Evolutionary conservation across 768 basidiomycete genomes (phyloP).

Genomic region (Suillus brevipes): DNA sequence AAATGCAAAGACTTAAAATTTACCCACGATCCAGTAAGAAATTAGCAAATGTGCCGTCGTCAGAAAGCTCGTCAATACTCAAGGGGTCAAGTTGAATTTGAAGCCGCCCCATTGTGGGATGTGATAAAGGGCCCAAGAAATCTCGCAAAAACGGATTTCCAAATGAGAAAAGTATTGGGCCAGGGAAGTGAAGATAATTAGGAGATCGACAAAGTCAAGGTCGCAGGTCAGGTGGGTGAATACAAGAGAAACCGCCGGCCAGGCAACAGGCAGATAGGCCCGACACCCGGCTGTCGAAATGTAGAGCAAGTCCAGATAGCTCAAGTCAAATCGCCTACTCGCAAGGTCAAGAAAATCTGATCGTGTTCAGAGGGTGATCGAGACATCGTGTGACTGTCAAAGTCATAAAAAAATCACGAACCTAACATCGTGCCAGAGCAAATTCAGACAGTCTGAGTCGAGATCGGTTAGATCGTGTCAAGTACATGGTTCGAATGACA

Average conservation of each 20-base stretch:
- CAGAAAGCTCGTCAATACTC: not conserved
- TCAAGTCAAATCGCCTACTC: too few relatives aligned
- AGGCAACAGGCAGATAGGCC: too few relatives aligned
- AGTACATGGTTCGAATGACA: not conserved
- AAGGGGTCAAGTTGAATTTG: not conserved
- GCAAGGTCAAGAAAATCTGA: too few relatives aligned
- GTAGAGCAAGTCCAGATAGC: too few relatives aligned
- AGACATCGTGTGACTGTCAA: not conserved
- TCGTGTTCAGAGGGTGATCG: not conserved
- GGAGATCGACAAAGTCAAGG: not conserved
- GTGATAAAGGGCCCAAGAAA: not conserved
- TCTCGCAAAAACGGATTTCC: too few relatives aligned
- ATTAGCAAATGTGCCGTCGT: not conserved
- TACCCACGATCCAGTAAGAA: not conserved
- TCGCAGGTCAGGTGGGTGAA: not conserved
- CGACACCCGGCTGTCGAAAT: too few relatives aligned
- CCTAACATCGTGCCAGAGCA: not conserved
- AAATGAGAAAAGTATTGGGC: not conserved
- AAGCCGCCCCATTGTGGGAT: not conserved
- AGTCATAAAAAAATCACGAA: not conserved
- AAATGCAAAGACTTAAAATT: not conserved
- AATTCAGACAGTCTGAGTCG: not conserved
- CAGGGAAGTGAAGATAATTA: not conserved
- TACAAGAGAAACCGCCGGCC: too few relatives aligned
- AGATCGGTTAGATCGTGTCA: not conserved